Conservation (phyloP, 1,284 basidiomycete species). For the Ganoderma lucidum region DNA sequence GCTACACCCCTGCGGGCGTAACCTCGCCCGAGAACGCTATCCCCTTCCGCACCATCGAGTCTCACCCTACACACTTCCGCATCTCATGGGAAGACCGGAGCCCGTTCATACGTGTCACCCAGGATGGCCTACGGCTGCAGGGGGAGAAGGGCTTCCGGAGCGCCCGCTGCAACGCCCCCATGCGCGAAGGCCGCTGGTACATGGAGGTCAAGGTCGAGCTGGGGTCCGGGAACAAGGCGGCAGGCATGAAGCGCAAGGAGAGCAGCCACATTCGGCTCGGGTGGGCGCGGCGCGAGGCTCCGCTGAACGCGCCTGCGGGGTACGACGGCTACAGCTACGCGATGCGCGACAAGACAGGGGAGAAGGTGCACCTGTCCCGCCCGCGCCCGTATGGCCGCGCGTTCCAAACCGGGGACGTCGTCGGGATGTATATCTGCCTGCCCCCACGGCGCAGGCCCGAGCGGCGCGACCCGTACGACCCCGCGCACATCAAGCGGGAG, state of each 20-base stretch:
- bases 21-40: constrained; percentile 63
- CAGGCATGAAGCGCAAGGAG: constrained; percentile 57
- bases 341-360: constrained; percentile 90
- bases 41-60: constrained; percentile 83
- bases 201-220: constrained; percentile 87
- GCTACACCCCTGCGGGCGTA: constrained; percentile 85
- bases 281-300: constrained; percentile 92
- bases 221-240: constrained; percentile 72
- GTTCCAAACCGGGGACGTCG: constrained; percentile 86
- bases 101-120: constrained; percentile 80
- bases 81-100: constrained; percentile 91
- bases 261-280: constrained; percentile 91
- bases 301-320: constrained; percentile 92
- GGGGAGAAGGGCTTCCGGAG: constrained; percentile 93
- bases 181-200: constrained; percentile 94
- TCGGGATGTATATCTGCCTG: constrained; percentile 94
- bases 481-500: constrained; percentile 82
- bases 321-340: constrained; percentile 96
- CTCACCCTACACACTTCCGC: constrained; percentile 68
- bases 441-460: constrained; percentile 70
- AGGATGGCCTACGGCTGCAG: constrained; percentile 79
- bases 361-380: constrained; percentile 88
- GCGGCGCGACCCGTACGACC: constrained; percentile 70
- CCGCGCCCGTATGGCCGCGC: constrained; percentile 79
- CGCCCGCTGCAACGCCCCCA: constrained; percentile 88